Percentiles rank a stretch among this genome's conserved stretches.
phyloP scores from a whole-genome alignment of 2,329 filamentous ascomycete genomes.

The Exophiala bonariae region DNA sequence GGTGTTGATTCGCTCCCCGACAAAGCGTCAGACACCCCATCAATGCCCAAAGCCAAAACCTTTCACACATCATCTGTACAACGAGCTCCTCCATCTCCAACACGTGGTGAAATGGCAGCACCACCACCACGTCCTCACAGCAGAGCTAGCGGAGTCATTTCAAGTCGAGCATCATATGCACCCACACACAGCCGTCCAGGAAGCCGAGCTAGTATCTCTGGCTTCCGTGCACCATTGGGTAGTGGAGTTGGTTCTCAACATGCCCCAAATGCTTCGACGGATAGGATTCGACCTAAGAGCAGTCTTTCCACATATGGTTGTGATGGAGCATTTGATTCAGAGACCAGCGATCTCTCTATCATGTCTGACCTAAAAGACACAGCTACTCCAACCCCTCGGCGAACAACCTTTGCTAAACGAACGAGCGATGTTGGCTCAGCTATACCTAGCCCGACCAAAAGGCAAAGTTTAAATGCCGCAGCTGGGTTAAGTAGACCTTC shows the following conservation, averaged over 20 bases:
- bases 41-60: slow-evolving; percentile 32
- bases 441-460: slow-evolving; percentile 26
- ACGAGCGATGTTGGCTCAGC: slow-evolving; percentile 40
- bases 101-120: slow-evolving; percentile 25
- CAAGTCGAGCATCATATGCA: slow-evolving; percentile 22
- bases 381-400: slow-evolving; percentile 22
- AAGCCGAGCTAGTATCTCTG: slow-evolving; percentile 27
- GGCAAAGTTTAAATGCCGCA: slow-evolving; percentile 20
- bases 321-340: slow-evolving; percentile 28
- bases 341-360: slow-evolving; percentile 2
- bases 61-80: slow-evolving; percentile 61
- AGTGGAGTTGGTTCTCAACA: slow-evolving; percentile 16
- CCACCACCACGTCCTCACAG: slow-evolving; percentile 24
- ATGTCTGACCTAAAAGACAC: slow-evolving; percentile 5
- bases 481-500: slow-evolving; percentile 9
- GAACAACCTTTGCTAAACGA: slow-evolving; percentile 41
- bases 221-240: slow-evolving; percentile 21
- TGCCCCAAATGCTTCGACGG: slow-evolving; percentile 29
- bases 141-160: slow-evolving; percentile 28
- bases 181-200: slow-evolving; percentile 26
- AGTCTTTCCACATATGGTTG: slow-evolving; percentile 27
- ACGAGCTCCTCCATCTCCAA: slow-evolving; percentile 50
- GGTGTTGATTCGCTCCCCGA: slow-evolving; percentile 38
- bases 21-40: slow-evolving; percentile 23
- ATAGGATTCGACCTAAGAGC: slow-evolving; percentile 28